phyloP scores from a whole-genome alignment of 2,329 filamentous ascomycete genomes.

The Exophiala bonariae region DNA sequence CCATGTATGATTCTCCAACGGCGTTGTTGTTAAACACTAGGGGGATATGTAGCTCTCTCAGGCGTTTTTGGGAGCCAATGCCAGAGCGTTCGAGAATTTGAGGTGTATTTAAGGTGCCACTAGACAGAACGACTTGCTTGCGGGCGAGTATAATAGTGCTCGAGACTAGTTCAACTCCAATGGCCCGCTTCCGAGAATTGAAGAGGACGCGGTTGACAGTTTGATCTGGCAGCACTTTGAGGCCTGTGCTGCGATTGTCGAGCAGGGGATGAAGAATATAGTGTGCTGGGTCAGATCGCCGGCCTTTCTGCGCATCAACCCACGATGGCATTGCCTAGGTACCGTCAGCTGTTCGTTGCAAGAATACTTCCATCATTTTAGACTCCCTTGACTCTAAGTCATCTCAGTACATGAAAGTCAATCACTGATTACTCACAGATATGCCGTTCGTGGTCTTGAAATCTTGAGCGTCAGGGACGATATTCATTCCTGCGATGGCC shows the following conservation, averaged over 20 bases:
- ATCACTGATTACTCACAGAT: no score
- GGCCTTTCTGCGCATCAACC: conserved; percentile 51
- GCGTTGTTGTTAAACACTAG: conserved; percentile 44
- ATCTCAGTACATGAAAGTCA: no score
- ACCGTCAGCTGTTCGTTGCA: no score
- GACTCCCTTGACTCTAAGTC: no score
- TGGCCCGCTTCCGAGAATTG: conserved; percentile 50
- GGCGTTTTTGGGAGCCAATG: conserved; percentile 50
- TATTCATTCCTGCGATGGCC: no score
- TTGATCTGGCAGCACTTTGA: conserved; percentile 59
- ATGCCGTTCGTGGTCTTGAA: no score
- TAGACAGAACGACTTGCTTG: conserved; percentile 58
- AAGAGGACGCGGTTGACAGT: conserved; percentile 58
- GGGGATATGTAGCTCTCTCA: conserved; percentile 42
- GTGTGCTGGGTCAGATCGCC: conserved; percentile 48
- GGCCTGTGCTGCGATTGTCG: conserved; percentile 53
- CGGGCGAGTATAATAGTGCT: conserved; percentile 39
- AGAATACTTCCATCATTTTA: no score
- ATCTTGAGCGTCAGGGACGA: no score
- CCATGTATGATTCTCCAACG: conserved; percentile 52
- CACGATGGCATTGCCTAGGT: no score
- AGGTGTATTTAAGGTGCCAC: conserved; percentile 57
- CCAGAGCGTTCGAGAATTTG: conserved; percentile 62
- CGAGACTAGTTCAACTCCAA: conserved; percentile 62
- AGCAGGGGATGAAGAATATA: conserved; percentile 55